Conservation (phyloP, 805 yeast species). For the Saccharomycopsis sp. region DNA sequence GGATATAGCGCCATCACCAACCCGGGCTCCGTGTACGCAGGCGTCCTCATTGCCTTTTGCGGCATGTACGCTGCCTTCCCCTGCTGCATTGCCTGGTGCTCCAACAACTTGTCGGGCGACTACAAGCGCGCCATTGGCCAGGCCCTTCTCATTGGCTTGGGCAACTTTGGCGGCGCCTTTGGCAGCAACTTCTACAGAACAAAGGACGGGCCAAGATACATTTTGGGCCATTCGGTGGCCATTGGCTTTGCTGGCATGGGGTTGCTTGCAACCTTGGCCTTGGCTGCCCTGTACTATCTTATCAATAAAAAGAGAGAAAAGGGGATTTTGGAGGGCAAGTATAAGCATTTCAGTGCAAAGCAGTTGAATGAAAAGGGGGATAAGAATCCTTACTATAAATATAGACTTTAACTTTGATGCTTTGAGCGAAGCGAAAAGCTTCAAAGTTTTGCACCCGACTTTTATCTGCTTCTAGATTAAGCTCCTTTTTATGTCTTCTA, state of each 20-base stretch:
- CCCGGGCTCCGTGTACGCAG: slow-evolving; percentile 28
- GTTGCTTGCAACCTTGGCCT: slow-evolving; percentile 22
- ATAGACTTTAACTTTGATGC: slow-evolving; percentile 21
- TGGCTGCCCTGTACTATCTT: slow-evolving; percentile 24
- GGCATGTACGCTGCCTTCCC: slow-evolving; percentile 30
- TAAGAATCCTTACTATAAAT: slow-evolving; percentile 33
- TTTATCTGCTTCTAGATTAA: background rate
- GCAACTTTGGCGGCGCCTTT: slow-evolving; percentile 33
- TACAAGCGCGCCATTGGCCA: slow-evolving; percentile 33
- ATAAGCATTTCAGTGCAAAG: slow-evolving; percentile 24
- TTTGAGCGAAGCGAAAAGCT: no score
- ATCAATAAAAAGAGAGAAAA: slow-evolving; percentile 25
- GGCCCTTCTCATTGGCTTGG: slow-evolving; percentile 33
- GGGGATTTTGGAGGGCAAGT: slow-evolving; percentile 28
- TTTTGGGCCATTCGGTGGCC: slow-evolving; percentile 29
- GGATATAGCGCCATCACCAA: slow-evolving; percentile 23
- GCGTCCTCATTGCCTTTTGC: slow-evolving; percentile 27
- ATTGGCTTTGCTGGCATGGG: slow-evolving; percentile 31
- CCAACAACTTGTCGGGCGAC: slow-evolving; percentile 31
- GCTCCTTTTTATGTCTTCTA: background rate
- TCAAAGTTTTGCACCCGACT: background rate
- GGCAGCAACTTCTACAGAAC: slow-evolving; percentile 29
- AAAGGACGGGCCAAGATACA: slow-evolving; percentile 25
- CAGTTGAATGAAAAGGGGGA: slow-evolving; percentile 34
- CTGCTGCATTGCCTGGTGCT: slow-evolving; percentile 29